Percentiles rank a stretch among this genome's conserved stretches.
Evolutionary conservation across 2,329 filamentous ascomycete species (phyloP).

Genomic region (Colletotrichum sansevieriae): DNA sequence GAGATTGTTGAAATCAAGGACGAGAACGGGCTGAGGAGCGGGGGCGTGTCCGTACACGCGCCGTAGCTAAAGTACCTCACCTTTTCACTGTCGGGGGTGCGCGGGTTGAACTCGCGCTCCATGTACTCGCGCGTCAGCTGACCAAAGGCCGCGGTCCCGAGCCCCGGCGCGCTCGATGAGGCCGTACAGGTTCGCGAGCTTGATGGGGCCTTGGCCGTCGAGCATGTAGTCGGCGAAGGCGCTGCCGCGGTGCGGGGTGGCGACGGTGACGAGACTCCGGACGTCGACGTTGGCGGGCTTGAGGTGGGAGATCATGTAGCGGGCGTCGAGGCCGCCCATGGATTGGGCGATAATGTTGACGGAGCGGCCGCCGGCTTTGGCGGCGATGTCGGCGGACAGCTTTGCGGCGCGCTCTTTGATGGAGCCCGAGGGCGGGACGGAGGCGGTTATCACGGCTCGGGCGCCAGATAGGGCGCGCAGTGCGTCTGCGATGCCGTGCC

Average conservation of each 20-base stretch:
- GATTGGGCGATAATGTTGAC: slow-evolving; percentile 84
- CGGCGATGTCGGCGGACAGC: slow-evolving; percentile 67
- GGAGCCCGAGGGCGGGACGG: slow-evolving; percentile 71
- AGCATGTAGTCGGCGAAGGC: slow-evolving; percentile 68
- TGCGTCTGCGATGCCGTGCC: slow-evolving; percentile 73
- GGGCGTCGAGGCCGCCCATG: slow-evolving; percentile 75
- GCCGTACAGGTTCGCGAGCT: slow-evolving; percentile 68
- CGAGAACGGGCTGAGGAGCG: slow-evolving; percentile 75
- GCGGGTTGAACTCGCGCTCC: slow-evolving; percentile 69
- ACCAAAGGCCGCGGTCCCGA: slow-evolving; percentile 71
- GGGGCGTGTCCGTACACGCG: slow-evolving; percentile 63
- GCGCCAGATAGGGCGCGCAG: slow-evolving; percentile 65
- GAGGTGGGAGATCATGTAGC: slow-evolving; percentile 73
- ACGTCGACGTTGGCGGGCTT: slow-evolving; percentile 61
- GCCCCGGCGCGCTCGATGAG: slow-evolving; percentile 63
- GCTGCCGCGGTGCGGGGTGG: slow-evolving; percentile 67
- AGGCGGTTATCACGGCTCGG: slow-evolving; percentile 69
- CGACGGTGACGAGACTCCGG: slow-evolving; percentile 66
- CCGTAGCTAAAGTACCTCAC: slow-evolving; percentile 75
- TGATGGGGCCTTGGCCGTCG: slow-evolving; percentile 58
- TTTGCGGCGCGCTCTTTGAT: slow-evolving; percentile 72
- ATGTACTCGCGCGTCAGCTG: slow-evolving; percentile 73
- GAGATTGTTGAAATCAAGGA: too few relatives aligned
- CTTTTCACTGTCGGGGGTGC: slow-evolving; percentile 63
- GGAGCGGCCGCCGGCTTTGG: slow-evolving; percentile 60